These are phyloP conservation scores for Trypanosomatidae sp. DNA, from an alignment of 208 protist genomes.

Conservation along the genomic window DNA sequence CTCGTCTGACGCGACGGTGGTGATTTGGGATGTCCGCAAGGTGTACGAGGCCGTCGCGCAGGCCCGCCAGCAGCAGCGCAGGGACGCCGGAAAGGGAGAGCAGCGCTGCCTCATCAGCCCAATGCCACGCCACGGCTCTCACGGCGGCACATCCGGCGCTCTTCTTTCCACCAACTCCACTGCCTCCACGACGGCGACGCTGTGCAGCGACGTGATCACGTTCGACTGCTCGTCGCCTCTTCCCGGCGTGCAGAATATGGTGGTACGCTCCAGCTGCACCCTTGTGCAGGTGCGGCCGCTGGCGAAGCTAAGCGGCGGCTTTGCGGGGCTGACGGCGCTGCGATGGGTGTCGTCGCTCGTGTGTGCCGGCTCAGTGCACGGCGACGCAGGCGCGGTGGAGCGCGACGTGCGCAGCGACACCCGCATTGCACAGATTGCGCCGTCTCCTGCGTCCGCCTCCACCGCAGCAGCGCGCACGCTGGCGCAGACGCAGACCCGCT, in stretches of 20 bases:
- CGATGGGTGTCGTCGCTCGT: conserved; percentile 83
- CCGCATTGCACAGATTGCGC: conserved; percentile 33
- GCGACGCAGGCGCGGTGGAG: conserved; percentile 18
- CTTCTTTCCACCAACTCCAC: neutral
- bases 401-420: conserved; percentile 18
- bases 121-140: neutral
- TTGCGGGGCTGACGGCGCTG: conserved; percentile 67
- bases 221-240: conserved; percentile 37
- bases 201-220: conserved; percentile 64
- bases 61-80: conserved; percentile 9
- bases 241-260: conserved; percentile 33
- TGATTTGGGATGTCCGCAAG: conserved; percentile 82
- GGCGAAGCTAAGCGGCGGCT: conserved; percentile 77
- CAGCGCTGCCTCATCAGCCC: neutral
- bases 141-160: neutral
- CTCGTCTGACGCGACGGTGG: conserved; percentile 76
- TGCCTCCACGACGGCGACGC: neutral
- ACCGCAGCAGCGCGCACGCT: too few species aligned
- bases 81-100: neutral
- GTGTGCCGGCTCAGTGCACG: conserved; percentile 35
- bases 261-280: conserved; percentile 66
- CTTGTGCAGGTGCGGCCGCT: conserved; percentile 80
- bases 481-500: conserved; percentile 75
- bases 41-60: conserved; percentile 67
- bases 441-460: conserved; percentile 27